Conservation (phyloP, 305 asterid genomes). For the Solanum hybrid region DNA sequence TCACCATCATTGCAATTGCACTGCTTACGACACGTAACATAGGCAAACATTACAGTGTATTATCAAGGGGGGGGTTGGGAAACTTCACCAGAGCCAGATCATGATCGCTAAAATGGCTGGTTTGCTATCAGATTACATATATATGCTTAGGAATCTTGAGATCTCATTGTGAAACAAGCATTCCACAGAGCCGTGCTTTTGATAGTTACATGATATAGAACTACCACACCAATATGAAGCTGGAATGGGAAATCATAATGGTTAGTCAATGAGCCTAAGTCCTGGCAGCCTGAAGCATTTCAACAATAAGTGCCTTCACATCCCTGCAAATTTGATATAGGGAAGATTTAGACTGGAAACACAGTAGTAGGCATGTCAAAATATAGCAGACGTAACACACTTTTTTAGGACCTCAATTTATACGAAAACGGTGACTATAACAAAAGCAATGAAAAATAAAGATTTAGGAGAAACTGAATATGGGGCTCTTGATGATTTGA, state of each 20-base stretch:
- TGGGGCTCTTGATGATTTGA: background rate
- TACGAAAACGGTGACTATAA: background rate
- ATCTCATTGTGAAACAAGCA: background rate
- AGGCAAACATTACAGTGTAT: background rate
- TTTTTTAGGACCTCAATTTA: background rate
- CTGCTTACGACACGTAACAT: background rate
- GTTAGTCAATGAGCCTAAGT: constrained; percentile 23
- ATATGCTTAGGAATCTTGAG: background rate
- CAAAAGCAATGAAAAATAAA: background rate
- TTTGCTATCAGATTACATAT: background rate
- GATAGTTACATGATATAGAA: background rate
- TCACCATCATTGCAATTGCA: background rate
- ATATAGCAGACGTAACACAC: background rate
- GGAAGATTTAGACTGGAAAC: background rate
- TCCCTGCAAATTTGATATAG: constrained; percentile 33
- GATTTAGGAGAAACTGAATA: background rate
- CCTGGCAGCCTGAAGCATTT: constrained; percentile 79
- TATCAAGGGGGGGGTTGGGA: background rate
- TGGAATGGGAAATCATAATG: background rate
- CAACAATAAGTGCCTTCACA: constrained; percentile 67
- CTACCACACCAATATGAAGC: background rate
- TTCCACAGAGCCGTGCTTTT: background rate
- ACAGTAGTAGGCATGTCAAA: background rate
- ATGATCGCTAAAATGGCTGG: background rate
- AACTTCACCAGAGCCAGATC: background rate